Percentiles rank a stretch among this genome's conserved stretches.
Conservation (phyloP, 306 rosid genomes). For the Myrica gale region DNA sequence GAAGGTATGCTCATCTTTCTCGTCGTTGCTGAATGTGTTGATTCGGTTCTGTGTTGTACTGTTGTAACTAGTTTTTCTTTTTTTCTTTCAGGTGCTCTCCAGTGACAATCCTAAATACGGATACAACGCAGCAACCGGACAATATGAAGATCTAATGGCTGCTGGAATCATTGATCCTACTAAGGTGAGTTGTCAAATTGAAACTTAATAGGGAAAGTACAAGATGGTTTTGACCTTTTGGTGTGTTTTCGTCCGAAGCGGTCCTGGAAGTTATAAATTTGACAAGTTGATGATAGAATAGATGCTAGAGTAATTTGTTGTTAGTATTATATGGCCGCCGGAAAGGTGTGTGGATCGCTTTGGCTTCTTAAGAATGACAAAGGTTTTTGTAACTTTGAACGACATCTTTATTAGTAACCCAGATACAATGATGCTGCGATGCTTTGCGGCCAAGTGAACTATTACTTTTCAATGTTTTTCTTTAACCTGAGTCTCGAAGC, state of each 20-base stretch:
- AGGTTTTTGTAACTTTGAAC: no score
- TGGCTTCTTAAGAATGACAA: no score
- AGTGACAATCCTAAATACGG: slow-evolving; percentile 71
- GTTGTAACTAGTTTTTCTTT: slow-evolving; percentile 1
- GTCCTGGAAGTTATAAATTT: not conserved
- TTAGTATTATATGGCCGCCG: not conserved
- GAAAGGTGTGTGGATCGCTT: no score
- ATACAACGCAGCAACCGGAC: slow-evolving; percentile 95
- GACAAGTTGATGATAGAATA: not conserved
- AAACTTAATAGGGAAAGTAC: not conserved
- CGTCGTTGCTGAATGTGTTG: not conserved
- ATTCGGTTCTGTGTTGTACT: not conserved
- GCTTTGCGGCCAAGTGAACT: no score
- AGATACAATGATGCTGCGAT: no score
- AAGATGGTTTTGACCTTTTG: slow-evolving; percentile 2
- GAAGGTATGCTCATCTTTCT: slow-evolving; percentile 53
- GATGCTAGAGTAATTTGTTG: not conserved
- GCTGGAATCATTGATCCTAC: slow-evolving; percentile 99
- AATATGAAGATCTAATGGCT: slow-evolving; percentile 94
- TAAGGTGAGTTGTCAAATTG: slow-evolving; percentile 52
- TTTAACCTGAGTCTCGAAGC: not conserved
- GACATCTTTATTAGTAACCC: no score
- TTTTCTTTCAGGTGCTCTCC: slow-evolving; percentile 62
- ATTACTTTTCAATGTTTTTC: no score
- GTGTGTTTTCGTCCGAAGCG: not conserved